Percentiles rank a stretch among this genome's conserved stretches.
Evolutionary conservation across 257 asterid species (phyloP).

Genomic region (Solanum chiquidenum): DNA sequence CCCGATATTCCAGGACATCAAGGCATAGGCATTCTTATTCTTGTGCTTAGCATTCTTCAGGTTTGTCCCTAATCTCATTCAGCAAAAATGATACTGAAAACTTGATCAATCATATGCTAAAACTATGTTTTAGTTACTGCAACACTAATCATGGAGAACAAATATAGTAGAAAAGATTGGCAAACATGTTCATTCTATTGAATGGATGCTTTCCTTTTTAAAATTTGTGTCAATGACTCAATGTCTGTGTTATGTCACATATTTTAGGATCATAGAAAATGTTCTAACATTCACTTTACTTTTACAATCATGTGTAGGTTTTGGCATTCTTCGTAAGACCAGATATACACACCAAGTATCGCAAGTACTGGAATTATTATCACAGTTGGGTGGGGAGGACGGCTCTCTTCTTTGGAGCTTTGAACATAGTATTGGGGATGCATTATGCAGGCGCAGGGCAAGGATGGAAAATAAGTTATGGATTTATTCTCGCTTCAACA

Average conservation of each 20-base stretch:
- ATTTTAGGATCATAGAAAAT: neutral
- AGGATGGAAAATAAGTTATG: conserved; percentile 52
- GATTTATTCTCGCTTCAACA: conserved; percentile 44
- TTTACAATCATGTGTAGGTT: conserved; percentile 25
- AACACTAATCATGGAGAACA: neutral
- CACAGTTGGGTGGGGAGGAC: conserved; percentile 67
- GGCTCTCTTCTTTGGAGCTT: conserved; percentile 67
- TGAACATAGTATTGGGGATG: conserved; percentile 59
- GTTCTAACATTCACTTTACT: neutral
- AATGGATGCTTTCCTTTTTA: neutral
- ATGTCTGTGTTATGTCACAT: neutral
- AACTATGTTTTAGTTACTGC: neutral
- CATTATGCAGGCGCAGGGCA: conserved; percentile 54
- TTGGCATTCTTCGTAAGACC: conserved; percentile 68
- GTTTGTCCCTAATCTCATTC: conserved; percentile 17
- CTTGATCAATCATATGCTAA: neutral
- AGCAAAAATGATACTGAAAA: neutral
- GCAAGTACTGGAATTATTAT: conserved; percentile 62
- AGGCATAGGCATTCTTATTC: conserved; percentile 72
- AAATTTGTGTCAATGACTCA: neutral
- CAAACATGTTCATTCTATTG: neutral
- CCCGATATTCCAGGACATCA: conserved; percentile 55
- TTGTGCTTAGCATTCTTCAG: conserved; percentile 65
- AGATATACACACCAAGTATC: conserved; percentile 49
- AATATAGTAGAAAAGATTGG: neutral